Conservation (phyloP, 495 filamentous ascomycete genomes). For the Tuber aestivum region DNA sequence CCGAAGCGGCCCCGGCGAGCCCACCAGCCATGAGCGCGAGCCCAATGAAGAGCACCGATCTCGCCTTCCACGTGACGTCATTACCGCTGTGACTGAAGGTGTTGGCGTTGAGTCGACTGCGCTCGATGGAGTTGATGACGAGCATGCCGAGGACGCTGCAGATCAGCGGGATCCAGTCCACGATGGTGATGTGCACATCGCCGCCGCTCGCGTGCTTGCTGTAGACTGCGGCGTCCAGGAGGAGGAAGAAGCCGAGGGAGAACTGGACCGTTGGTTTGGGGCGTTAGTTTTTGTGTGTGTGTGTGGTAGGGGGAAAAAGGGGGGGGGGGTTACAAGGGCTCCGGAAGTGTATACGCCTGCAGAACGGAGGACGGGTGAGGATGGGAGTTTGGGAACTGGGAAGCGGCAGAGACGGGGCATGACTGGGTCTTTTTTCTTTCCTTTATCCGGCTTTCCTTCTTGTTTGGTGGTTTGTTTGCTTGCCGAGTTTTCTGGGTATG, state of each 20-base stretch:
- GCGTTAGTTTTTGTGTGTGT: slow-evolving; percentile 27
- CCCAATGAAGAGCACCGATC: slow-evolving; percentile 89
- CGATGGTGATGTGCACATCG: slow-evolving; percentile 82
- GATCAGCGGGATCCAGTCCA: slow-evolving; percentile 98
- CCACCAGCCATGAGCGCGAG: slow-evolving; percentile 93
- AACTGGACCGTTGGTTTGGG: slow-evolving; percentile 54
- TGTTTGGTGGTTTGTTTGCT: background rate
- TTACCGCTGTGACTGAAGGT: slow-evolving; percentile 77
- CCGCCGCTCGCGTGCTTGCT: slow-evolving; percentile 75
- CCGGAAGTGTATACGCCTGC: slow-evolving; percentile 41
- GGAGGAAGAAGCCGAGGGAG: slow-evolving; percentile 92
- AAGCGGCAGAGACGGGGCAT: slow-evolving; percentile 40
- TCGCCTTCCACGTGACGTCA: slow-evolving; percentile 92
- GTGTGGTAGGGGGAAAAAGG: background rate
- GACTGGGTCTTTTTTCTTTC: background rate
- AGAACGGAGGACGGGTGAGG: slow-evolving; percentile 27
- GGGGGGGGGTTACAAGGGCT: slow-evolving; percentile 28
- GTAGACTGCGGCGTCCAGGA: slow-evolving; percentile 86
- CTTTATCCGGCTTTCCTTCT: too few species aligned
- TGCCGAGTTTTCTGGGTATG: background rate
- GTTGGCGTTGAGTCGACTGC: slow-evolving; percentile 76
- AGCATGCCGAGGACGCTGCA: slow-evolving; percentile 93
- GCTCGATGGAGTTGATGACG: slow-evolving; percentile 98
- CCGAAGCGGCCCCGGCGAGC: slow-evolving; percentile 77
- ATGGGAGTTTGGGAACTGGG: slow-evolving; percentile 37